Conservation (phyloP, 176 grass and related monocot species). For the Ensete glaucum region DNA sequence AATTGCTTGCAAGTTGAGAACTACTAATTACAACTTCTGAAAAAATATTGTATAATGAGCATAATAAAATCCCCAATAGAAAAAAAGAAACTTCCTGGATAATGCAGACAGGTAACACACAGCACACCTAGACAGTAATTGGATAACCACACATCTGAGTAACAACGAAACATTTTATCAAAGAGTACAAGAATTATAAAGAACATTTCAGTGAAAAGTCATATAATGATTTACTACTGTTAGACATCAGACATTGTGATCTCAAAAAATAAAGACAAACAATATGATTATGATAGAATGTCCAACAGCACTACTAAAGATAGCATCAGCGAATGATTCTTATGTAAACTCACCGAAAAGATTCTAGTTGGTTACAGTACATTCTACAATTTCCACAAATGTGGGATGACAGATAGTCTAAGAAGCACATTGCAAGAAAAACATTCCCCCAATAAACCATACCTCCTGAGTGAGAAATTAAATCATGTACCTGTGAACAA, state of each 20-base stretch:
- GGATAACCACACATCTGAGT: not conserved
- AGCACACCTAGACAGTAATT: not conserved
- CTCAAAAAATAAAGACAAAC: not conserved
- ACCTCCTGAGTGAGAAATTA: slow-evolving; percentile 17
- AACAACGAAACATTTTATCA: not conserved
- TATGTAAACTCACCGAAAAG: not conserved
- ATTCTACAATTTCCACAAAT: not conserved
- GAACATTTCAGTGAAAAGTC: not conserved
- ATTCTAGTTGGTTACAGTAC: not conserved
- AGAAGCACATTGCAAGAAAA: not conserved
- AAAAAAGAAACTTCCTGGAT: not conserved
- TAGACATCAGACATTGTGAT: not conserved
- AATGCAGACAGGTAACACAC: not conserved
- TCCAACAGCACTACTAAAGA: not conserved
- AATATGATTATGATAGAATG: not conserved
- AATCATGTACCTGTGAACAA: slow-evolving; percentile 23
- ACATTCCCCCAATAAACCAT: slow-evolving; percentile 11
- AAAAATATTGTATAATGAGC: not conserved
- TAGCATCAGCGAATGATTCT: not conserved
- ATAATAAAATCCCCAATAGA: not conserved
- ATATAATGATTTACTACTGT: not conserved
- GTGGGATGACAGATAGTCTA: too few relatives aligned
- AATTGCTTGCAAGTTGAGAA: too few relatives aligned
- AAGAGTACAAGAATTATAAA: not conserved
- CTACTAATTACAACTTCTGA: not conserved